Conservation (phyloP, 2,329 filamentous ascomycete genomes). For the Botryotinia narcissicola region DNA sequence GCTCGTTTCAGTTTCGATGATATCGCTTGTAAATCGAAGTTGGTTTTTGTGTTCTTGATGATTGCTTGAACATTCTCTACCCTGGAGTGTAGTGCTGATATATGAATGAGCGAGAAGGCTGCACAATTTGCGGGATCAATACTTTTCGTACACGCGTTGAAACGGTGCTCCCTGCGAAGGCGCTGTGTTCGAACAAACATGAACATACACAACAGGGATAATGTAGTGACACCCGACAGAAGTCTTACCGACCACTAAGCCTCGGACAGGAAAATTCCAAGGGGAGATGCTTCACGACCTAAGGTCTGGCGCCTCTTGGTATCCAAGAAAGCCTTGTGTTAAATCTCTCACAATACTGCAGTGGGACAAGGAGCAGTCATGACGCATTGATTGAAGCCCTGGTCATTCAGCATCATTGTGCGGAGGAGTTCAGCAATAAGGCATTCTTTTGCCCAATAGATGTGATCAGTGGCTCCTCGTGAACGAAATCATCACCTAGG, state of each 20-base stretch:
- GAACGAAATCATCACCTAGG: too few relatives aligned
- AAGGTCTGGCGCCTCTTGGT: too few relatives aligned
- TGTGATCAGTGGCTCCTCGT: neutral
- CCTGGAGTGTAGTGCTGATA: neutral
- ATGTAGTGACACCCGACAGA: neutral
- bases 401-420: neutral
- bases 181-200: neutral
- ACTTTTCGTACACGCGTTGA: neutral
- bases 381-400: neutral
- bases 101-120: neutral
- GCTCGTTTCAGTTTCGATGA: neutral
- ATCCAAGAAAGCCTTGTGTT: neutral
- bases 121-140: neutral
- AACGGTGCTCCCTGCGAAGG: neutral
- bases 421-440: neutral
- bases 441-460: neutral
- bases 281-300: too few relatives aligned
- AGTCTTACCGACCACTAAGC: neutral
- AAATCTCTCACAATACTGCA: neutral
- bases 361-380: neutral
- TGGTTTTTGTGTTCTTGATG: neutral
- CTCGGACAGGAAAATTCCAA: neutral
- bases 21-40: neutral
- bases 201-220: neutral
- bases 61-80: neutral